These are phyloP conservation scores for Crithidia bombi DNA, from an alignment of 208 protist species.

Conservation along the genomic window DNA sequence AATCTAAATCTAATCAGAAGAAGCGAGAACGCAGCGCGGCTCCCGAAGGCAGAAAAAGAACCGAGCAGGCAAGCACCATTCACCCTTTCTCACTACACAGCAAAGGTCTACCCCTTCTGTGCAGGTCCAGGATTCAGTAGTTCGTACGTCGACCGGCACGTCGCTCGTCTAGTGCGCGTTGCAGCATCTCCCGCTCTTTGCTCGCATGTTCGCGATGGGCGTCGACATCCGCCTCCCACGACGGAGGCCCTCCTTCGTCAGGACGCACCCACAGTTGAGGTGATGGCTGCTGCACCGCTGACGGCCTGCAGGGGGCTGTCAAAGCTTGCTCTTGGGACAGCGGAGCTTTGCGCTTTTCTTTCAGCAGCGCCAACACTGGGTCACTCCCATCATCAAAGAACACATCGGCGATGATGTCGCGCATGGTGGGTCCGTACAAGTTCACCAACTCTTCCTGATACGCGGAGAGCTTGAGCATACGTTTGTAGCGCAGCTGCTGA, in stretches of 20 bases:
- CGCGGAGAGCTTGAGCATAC: conserved; percentile 35
- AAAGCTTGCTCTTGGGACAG: background rate
- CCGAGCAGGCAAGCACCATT: too few species aligned
- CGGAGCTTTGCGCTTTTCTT: conserved; percentile 12
- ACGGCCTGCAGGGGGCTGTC: background rate
- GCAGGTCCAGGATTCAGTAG: conserved; percentile 17
- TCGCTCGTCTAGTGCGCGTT: conserved; percentile 31
- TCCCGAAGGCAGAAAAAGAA: too few species aligned
- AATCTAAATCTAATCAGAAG: too few species aligned
- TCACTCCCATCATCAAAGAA: conserved; percentile 52
- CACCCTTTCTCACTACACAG: too few species aligned
- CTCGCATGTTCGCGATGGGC: background rate
- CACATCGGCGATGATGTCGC: conserved; percentile 43
- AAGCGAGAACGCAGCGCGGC: too few species aligned
- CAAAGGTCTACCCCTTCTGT: background rate
- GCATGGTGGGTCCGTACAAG: conserved; percentile 54
- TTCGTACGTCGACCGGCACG: conserved; percentile 13
- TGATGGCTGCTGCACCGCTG: background rate
- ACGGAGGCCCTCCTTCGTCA: too few species aligned
- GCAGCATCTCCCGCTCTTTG: conserved; percentile 26
- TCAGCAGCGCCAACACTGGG: conserved; percentile 20
- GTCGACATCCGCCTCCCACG: background rate
- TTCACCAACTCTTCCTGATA: conserved; percentile 71
- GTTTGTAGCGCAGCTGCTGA: conserved; percentile 46
- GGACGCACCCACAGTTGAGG: conserved; percentile 9